phyloP scores from a whole-genome alignment of 495 filamentous ascomycete genomes.

The Elasticomyces elasticus region DNA sequence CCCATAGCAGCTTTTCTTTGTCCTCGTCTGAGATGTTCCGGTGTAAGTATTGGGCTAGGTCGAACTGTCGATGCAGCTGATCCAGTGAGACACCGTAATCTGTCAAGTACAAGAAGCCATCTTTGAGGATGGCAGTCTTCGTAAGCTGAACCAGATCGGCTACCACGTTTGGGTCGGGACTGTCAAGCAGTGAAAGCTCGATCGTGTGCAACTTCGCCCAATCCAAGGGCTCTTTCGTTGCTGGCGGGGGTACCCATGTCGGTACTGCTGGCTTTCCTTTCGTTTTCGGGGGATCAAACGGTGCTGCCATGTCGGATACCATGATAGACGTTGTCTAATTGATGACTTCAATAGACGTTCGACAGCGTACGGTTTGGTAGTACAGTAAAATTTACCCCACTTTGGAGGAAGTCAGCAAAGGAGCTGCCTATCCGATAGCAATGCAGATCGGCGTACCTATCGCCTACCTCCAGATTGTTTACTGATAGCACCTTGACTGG shows the following conservation, averaged over 20 bases:
- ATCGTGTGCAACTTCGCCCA: slow-evolving; percentile 36
- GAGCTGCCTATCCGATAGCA: too few relatives aligned
- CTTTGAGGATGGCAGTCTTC: slow-evolving; percentile 36
- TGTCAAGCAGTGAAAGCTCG: slow-evolving; percentile 21
- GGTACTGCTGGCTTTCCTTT: slow-evolving; percentile 34
- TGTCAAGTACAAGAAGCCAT: slow-evolving; percentile 40
- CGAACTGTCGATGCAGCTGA: slow-evolving; percentile 40
- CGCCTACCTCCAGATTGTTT: too few relatives aligned
- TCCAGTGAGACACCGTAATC: slow-evolving; percentile 42
- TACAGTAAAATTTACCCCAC: too few relatives aligned
- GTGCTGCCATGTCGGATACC: slow-evolving; percentile 20
- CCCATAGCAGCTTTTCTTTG: slow-evolving; percentile 35
- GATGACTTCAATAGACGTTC: too few relatives aligned
- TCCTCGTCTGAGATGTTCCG: slow-evolving; percentile 39
- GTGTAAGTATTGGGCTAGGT: slow-evolving; percentile 38
- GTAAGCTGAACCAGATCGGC: slow-evolving; percentile 32
- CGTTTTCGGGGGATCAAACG: slow-evolving; percentile 36
- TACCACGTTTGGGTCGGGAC: slow-evolving; percentile 31
- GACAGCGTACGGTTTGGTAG: too few relatives aligned
- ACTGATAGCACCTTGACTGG: too few relatives aligned
- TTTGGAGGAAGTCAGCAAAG: too few relatives aligned
- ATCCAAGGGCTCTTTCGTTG: slow-evolving; percentile 31
- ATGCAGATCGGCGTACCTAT: too few relatives aligned
- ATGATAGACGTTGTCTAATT: too few relatives aligned
- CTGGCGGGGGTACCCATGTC: slow-evolving; percentile 35